A percentile compares a stretch with the other conserved stretches of the same genome.
phyloP scores from a whole-genome alignment of 2,329 filamentous ascomycete genomes.

The Dactylonectria macrodidyma region DNA sequence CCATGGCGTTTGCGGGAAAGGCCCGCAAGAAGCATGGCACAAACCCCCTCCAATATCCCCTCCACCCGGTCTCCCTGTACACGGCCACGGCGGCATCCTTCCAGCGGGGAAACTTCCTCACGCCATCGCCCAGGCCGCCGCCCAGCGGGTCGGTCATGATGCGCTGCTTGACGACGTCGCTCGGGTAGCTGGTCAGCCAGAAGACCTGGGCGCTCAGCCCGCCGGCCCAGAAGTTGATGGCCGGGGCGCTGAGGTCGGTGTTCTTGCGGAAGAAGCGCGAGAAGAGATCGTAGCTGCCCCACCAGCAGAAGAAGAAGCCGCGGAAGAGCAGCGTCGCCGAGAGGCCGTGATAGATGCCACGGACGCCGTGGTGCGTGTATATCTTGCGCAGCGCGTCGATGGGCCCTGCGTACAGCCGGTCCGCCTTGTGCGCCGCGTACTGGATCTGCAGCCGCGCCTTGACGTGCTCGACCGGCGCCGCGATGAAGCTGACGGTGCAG shows the following conservation, averaged over 20 bases:
- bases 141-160: slow-evolving; percentile 97
- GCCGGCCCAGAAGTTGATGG: slow-evolving; percentile 97
- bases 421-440: slow-evolving; percentile 84
- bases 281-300: slow-evolving; percentile 93
- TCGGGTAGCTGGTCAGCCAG: slow-evolving; percentile 93
- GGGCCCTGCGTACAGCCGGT: slow-evolving; percentile 87
- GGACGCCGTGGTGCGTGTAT: slow-evolving; percentile 78
- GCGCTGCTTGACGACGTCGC: slow-evolving; percentile 94
- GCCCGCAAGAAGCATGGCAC: slow-evolving; percentile 93
- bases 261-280: slow-evolving; percentile 76
- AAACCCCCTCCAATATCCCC: slow-evolving; percentile 94
- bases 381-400: slow-evolving; percentile 86
- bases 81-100: slow-evolving; percentile 83
- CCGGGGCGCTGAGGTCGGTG: slow-evolving; percentile 81
- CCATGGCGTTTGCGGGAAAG: slow-evolving; percentile 96
- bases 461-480: slow-evolving; percentile 94
- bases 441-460: slow-evolving; percentile 96
- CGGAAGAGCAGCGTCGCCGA: slow-evolving; percentile 89
- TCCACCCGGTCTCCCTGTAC: slow-evolving; percentile 81
- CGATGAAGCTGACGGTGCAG: slow-evolving; percentile 91
- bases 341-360: slow-evolving; percentile 89
- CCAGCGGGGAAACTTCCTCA: slow-evolving; percentile 81
- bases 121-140: slow-evolving; percentile 76
- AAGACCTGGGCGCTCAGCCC: slow-evolving; percentile 94
- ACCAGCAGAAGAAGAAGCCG: slow-evolving; percentile 98